Conservation (phyloP, 2,329 filamentous ascomycete genomes). For the Ceratocystis cubensis region DNA sequence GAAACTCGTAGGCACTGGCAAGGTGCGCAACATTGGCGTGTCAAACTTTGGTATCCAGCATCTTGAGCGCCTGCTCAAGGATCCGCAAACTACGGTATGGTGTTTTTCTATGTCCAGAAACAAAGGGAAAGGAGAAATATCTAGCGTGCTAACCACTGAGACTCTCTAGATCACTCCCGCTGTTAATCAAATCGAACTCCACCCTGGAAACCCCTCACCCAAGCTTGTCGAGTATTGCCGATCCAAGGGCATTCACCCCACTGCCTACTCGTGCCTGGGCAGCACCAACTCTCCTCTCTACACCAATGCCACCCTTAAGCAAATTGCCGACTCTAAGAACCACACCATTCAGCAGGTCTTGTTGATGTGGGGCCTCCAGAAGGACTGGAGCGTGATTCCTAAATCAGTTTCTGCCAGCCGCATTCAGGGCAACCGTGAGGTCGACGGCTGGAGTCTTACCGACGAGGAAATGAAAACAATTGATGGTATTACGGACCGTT, state of each 20-base stretch:
- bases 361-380: conserved; percentile 67
- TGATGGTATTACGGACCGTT: conserved; percentile 56
- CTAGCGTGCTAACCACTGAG: conserved; percentile 32
- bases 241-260: conserved; percentile 60
- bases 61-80: conserved; percentile 61
- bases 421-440: conserved; percentile 63
- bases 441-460: conserved; percentile 61
- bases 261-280: conserved; percentile 63
- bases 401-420: conserved; percentile 65
- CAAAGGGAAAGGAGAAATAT: background rate
- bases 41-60: conserved; percentile 78
- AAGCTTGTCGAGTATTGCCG: conserved; percentile 63
- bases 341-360: conserved; percentile 64
- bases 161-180: conserved; percentile 41
- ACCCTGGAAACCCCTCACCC: conserved; percentile 69
- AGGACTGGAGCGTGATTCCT: conserved; percentile 73
- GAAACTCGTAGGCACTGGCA: conserved; percentile 54
- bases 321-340: conserved; percentile 52
- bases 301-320: conserved; percentile 50
- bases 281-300: conserved; percentile 57
- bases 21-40: conserved; percentile 70
- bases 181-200: conserved; percentile 73
- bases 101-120: background rate
- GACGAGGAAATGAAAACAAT: conserved; percentile 60
- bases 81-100: conserved; percentile 40